Evolutionary conservation across 148 eudicot species (phyloP).

Genomic region (Rheum nobile): DNA sequence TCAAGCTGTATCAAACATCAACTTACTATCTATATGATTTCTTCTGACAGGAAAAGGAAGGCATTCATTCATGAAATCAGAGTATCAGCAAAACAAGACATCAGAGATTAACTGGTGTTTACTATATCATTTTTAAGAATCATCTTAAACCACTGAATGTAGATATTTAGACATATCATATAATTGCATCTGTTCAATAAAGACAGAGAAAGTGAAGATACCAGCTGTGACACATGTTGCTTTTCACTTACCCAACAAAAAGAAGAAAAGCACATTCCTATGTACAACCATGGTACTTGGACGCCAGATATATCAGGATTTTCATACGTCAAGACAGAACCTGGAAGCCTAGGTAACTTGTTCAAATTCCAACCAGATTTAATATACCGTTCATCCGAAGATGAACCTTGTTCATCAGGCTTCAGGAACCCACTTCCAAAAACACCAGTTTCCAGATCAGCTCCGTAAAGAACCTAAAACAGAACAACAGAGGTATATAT

Average conservation of each 20-base stretch:
- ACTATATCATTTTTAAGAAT: background rate
- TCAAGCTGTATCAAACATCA: background rate
- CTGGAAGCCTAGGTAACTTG: conserved; percentile 91
- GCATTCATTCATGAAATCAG: background rate
- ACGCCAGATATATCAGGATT: conserved; percentile 96
- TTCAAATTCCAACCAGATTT: conserved; percentile 96
- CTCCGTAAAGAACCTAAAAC: conserved; percentile 89
- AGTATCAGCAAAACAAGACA: background rate
- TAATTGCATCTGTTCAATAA: background rate
- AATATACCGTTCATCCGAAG: conserved; percentile 48
- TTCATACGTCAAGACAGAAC: conserved; percentile 87
- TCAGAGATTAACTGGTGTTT: background rate
- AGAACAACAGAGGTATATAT: conserved; percentile 1
- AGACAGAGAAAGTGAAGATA: background rate
- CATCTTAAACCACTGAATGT: background rate
- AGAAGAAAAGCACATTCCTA: conserved; percentile 99
- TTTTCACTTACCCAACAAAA: conserved; percentile 91
- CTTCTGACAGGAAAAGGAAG: background rate
- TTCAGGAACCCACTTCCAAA: conserved; percentile 99
- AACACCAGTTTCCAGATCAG: conserved; percentile 91
- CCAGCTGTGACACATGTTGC: background rate
- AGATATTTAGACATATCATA: background rate
- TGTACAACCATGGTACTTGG: conserved; percentile 91
- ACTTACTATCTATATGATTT: background rate
- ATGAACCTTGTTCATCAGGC: conserved; percentile 26